Evolutionary conservation across 202 grass and related monocot species (phyloP).

Genomic region (Brachypodium distachyon): DNA sequence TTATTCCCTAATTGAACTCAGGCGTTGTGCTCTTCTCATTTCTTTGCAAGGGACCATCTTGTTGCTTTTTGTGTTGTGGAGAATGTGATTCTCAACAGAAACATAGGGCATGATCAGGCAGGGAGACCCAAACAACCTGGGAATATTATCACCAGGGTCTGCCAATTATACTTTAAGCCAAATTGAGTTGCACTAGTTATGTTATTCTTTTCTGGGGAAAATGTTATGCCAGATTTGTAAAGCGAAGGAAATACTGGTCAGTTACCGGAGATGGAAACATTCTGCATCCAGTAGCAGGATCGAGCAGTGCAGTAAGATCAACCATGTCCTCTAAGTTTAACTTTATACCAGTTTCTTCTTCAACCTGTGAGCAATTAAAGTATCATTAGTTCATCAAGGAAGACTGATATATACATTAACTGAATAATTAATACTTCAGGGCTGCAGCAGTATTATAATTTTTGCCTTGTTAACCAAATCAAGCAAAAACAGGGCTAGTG

Average conservation of each 20-base stretch:
- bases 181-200: neutral
- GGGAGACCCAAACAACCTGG: neutral
- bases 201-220: neutral
- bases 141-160: neutral
- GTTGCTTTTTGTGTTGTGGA: neutral
- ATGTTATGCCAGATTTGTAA: neutral
- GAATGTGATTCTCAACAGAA: neutral
- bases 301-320: conserved; percentile 73
- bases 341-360: conserved; percentile 89
- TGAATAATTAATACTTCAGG: neutral
- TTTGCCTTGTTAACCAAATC: neutral
- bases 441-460: neutral
- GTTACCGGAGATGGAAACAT: conserved; percentile 72
- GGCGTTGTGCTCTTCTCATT: neutral
- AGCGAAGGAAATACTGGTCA: neutral
- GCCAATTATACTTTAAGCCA: neutral
- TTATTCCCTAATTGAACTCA: neutral
- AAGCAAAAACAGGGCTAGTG: neutral
- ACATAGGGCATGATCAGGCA: neutral
- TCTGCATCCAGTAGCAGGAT: conserved; percentile 49
- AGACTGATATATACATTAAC: neutral
- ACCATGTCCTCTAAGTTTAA: conserved; percentile 71
- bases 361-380: conserved; percentile 41
- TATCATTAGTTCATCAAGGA: neutral
- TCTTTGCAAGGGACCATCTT: neutral